These are phyloP conservation scores for Endoconidiophora polonica DNA, from an alignment of 2,329 filamentous ascomycete genomes.

Conservation along the genomic window DNA sequence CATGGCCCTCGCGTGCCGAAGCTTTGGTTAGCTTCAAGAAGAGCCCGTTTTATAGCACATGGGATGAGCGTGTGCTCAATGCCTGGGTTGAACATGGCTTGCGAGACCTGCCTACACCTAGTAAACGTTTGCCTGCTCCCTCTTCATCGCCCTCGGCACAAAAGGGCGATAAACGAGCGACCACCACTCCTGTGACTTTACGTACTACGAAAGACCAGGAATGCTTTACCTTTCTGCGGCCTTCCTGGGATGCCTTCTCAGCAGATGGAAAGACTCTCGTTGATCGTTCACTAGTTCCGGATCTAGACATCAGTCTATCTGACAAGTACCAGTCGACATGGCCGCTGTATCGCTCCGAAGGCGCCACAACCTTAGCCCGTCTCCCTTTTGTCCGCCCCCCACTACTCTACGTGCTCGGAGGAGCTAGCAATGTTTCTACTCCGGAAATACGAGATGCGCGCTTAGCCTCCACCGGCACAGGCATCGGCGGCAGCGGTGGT, in stretches of 20 bases:
- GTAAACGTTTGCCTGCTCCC: constrained; percentile 12
- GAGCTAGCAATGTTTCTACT: constrained; percentile 36
- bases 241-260: constrained; percentile 33
- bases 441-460: constrained; percentile 38
- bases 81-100: constrained; percentile 58
- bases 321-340: constrained; percentile 21
- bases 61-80: constrained; percentile 64
- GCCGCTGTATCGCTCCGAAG: constrained; percentile 54
- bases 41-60: constrained; percentile 55
- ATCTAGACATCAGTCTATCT: constrained; percentile 26
- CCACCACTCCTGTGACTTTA: constrained; percentile 44
- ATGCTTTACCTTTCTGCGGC: constrained; percentile 55
- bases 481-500: constrained; percentile 51
- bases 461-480: constrained; percentile 45
- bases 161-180: not conserved
- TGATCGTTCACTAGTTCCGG: constrained; percentile 26
- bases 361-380: constrained; percentile 34
- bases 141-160: not conserved
- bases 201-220: constrained; percentile 79
- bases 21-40: constrained; percentile 51
- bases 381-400: constrained; percentile 46
- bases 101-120: constrained; percentile 34
- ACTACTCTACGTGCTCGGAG: constrained; percentile 55
- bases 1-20: constrained; percentile 60
- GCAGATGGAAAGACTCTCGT: constrained; percentile 23